These are phyloP conservation scores for Daldinia sp. DNA, from an alignment of 2,329 filamentous ascomycete genomes.

Conservation along the genomic window DNA sequence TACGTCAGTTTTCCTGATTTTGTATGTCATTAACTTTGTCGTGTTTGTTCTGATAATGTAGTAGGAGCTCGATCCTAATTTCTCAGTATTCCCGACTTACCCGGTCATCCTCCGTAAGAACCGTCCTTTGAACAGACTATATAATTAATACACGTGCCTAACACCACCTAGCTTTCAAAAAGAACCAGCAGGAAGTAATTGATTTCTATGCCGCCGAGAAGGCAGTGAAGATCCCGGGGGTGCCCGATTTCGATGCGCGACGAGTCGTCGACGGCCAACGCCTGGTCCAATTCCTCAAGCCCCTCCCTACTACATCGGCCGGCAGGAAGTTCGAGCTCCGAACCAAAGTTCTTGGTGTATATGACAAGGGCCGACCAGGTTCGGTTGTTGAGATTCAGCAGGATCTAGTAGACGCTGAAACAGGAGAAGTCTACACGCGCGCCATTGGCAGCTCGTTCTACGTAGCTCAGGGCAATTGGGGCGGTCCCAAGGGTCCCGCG, in stretches of 20 bases:
- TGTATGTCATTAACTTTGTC: neutral
- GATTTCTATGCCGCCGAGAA: slow-evolving; percentile 84
- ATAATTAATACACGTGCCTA: slow-evolving; percentile 2
- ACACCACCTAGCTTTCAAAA: slow-evolving; percentile 74
- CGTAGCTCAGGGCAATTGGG: slow-evolving; percentile 84
- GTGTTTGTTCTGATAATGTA: slow-evolving; percentile 19
- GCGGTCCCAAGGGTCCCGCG: slow-evolving; percentile 88
- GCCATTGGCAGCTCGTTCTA: slow-evolving; percentile 80
- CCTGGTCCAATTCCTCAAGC: slow-evolving; percentile 80
- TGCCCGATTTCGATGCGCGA: slow-evolving; percentile 80
- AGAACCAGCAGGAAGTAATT: slow-evolving; percentile 78
- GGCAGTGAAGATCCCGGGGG: slow-evolving; percentile 75
- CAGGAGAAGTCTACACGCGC: slow-evolving; percentile 77
- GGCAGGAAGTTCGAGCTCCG: slow-evolving; percentile 81
- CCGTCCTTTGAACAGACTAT: slow-evolving; percentile 12
- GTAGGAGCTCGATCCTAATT: slow-evolving; percentile 88
- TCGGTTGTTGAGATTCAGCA: slow-evolving; percentile 85
- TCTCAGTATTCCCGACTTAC: slow-evolving; percentile 90
- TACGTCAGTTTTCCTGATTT: slow-evolving; percentile 67
- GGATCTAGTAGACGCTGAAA: slow-evolving; percentile 77
- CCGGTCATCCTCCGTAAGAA: slow-evolving; percentile 79
- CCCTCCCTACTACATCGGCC: slow-evolving; percentile 76
- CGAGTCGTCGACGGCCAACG: slow-evolving; percentile 88
- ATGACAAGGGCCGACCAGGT: slow-evolving; percentile 88
- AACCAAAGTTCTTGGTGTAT: slow-evolving; percentile 83